Base-by-base conservation (phyloP, 2,329 filamentous ascomycete species). In the Thermochaetoides dissita region DNA sequence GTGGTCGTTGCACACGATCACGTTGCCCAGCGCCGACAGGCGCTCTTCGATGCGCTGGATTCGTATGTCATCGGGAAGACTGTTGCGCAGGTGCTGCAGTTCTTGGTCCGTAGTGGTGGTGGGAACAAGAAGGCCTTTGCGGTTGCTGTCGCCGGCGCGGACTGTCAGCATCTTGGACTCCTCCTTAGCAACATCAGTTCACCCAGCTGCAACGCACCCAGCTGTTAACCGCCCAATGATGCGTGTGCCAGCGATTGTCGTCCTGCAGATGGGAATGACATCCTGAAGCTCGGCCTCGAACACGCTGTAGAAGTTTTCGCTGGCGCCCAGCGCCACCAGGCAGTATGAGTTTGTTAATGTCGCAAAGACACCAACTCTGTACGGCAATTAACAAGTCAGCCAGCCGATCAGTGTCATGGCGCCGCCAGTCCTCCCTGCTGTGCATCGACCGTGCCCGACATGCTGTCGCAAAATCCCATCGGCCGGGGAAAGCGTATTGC, bases 221-320 rank as follows among this genome's bases (percentile, higher is more conserved):
- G 89, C 84, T 54, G 91, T 96, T 67, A 98, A 75, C 54, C 91
- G 81, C 46, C 91, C 91, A 58, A 98, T 83, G 63, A 98, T 98
- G 57, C 91, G 78, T 34, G 89, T 96, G 54, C 91, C 91, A 49
- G 88, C 88, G 62, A 98, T 96, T 45, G 89, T 95, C 54, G 86
- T 88, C 67, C 91, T 85, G 65, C 86, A 91, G 63, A 95, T 95
- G 53, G 91, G 91, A 56, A 98, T 89, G 49, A 95, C 79, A 69
- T 96, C 91, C 71, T 94, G 86, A 48, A 98, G 75, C 70, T 98
- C 91, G 49, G 89, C 81, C 72, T 98, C 91, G 68, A 98, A 96
- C 62, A 96, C 77, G 71, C 85, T 88, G 79, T 96, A 96, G 67
- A 98, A 98, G 76, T 96, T 96, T 72, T 95, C 88, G 59, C 86